Base-by-base conservation (phyloP, 2,329 filamentous ascomycete species). In the Lomentospora prolificans region DNA sequence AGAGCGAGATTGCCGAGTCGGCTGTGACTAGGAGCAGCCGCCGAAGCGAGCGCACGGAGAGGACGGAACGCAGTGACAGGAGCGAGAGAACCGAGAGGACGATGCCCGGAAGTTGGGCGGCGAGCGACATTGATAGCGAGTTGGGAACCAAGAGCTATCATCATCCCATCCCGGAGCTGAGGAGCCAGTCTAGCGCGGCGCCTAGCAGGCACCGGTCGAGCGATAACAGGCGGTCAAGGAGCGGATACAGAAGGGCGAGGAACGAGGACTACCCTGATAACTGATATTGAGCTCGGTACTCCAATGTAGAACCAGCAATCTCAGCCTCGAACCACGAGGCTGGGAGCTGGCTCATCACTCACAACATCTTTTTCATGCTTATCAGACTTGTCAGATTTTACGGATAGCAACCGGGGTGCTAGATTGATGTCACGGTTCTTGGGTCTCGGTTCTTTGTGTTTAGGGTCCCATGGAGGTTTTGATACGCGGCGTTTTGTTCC, bases 71-170 rank as follows among this genome's bases (percentile, higher is more conserved):
- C 30, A 55, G 53, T 4, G 72, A 70, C 57, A 63, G 51, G 60
- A 67, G 60, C 56, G 60, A 58, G 48, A 64, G 65, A 51, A 62
- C 65, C 41, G 65, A 69, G 57, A 68, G 61, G 55, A 60, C 61
- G 19, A 57, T 70, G 27, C 69, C 71, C 2, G 68, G 69, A 28
- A 67, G 67, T 53, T 72, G 68, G 64, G 64, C 61, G 50, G 68
- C 70, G 56, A 75, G 73, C 63, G 72, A 73, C 57, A 66, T 64
- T 58, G 67, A 67, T 48, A 76, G 74, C 64, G 79, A 82, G 2
- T 61, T 76, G 7, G 80, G 80, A 28, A 81, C 78, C 61, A 82
- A 81, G 72, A 74, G 77, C 36, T 82, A 83, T 63, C 72, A 71
- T 60, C 78, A 81, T 61, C 67, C 75, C 36, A 78, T 81, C 64